Conservation (phyloP, 1,284 basidiomycete species). For the Ceratobasidium sp. region DNA sequence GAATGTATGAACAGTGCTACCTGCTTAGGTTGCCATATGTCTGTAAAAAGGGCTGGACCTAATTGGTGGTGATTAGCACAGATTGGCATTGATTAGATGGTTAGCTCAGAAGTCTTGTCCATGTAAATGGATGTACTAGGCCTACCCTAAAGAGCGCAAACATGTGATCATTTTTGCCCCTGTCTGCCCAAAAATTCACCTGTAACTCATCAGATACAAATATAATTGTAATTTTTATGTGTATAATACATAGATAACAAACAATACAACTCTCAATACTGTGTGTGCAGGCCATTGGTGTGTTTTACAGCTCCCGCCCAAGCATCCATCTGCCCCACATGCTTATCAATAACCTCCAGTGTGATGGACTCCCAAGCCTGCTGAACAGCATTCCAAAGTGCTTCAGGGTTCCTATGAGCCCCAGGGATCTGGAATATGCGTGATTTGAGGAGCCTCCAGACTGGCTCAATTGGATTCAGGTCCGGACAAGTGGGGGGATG, state of each 20-base stretch:
- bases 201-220: background rate
- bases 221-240: background rate
- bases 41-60: no score
- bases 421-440: background rate
- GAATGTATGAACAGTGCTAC: no score
- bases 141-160: background rate
- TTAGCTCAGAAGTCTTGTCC: no score
- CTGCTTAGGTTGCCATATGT: no score
- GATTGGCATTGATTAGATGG: no score
- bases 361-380: conserved; percentile 11
- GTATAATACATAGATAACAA: background rate
- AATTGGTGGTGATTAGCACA: no score
- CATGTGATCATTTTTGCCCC: background rate
- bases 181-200: background rate
- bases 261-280: conserved; percentile 4
- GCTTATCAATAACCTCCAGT: conserved; percentile 4
- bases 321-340: conserved; percentile 17
- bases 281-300: conserved; percentile 8
- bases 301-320: conserved; percentile 4
- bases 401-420: background rate
- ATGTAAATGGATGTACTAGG: background rate
- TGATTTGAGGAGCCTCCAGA: conserved; percentile 19
- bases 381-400: background rate
- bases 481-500: conserved; percentile 21
- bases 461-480: conserved; percentile 23